Base-by-base conservation (phyloP, 768 basidiomycete genomes). In the Postia placenta region DNA sequence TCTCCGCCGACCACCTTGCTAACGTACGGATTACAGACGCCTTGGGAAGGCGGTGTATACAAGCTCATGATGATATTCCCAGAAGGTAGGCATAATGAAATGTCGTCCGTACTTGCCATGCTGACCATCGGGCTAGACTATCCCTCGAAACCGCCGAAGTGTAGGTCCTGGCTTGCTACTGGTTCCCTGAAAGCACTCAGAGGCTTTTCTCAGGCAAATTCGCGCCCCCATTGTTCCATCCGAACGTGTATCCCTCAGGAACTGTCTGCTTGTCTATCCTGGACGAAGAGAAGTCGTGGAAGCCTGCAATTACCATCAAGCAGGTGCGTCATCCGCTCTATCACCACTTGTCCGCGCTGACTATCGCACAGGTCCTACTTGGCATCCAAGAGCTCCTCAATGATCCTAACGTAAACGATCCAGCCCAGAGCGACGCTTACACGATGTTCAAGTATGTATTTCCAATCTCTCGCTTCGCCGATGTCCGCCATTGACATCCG, bases 211-310 rank as follows among this genome's bases (percentile, higher is more conserved):
- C 63, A 96, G 94, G 94, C 74, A 98, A 98, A 84, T 98, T 97
- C 70, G 74, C 83, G 1, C 96, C 95, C 2, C 86, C 95, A 28
- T 73, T 98, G 42, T 97, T 97, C 73, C 95, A 99, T 64, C 94
- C 95, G 23, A 98, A 98, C 64, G 94, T 99, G 47, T 99, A 97
- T 64, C 96, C 96, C 0, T 98, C 95, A 25, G 96, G 96, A 22
- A 99, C 96, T 17, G 94, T 98, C 40, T 98, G 95, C 66, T 74
- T 99, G 24, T 97, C 94, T 11, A 99, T 99, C 61, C 70, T 99
- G 47, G 95, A 98, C 61, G 96, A 99, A 64, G 96, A 99, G 69
- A 98, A 99, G 66, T 86, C 85, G 1, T 99, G 96, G 96, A 97
- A 97, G 64, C 93, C 96, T 22, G 90, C 93, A 5, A 97, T 99